Evolutionary conservation across 208 protist species (phyloP), one percentile per base, ranked within the genome.

Genomic region (Novymonas esmeraldas): DNA sequence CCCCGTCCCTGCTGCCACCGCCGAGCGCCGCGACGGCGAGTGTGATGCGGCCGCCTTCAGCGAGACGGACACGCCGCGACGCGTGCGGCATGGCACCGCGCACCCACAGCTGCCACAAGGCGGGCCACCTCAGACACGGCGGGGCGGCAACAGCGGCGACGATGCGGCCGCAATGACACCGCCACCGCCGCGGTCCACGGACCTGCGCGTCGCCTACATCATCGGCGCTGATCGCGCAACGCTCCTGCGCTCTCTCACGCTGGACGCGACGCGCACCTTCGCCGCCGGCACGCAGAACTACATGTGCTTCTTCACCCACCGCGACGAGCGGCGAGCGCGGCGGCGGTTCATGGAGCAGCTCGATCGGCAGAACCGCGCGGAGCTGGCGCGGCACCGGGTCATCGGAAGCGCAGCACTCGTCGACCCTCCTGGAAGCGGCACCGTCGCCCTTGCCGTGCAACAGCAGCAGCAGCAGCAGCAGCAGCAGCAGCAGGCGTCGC

Each of bases 231-330:
- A 92, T 64, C 70, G 73, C 56, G 59, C 67, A 57, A 74, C 82
- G 10, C 69, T 92, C 20, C 78, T 92, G 16, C 79, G 79, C 10
- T 67, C 73, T 36, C 58, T 86, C 48, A 89, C 82, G 10, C 46
- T 85, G 2, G 44, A 81, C 48, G 84, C 85, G 20, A 84, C 80
- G 16, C 56, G 66, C 33, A 82, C 76, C 6, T 89, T 92, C 73
- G 65, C 49, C 5, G 50, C 62, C n/a, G 71, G 65, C 2, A 42
- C 72, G 29, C 60, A 65, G 5, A 81, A 74, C 46, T 84, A 81
- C 34, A 14, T 79, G 22, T 92, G 85, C 49, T 83, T 87, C 34
- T 92, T 84, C 50, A 82, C 60, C 33, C 22, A 33, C 6, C 58
- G 69, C n/a, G 78, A 85, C 63, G 80, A 85, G 50, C 64, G 52